phyloP scores from a whole-genome alignment of 805 yeast species.

The Metschnikowia corniflorae region DNA sequence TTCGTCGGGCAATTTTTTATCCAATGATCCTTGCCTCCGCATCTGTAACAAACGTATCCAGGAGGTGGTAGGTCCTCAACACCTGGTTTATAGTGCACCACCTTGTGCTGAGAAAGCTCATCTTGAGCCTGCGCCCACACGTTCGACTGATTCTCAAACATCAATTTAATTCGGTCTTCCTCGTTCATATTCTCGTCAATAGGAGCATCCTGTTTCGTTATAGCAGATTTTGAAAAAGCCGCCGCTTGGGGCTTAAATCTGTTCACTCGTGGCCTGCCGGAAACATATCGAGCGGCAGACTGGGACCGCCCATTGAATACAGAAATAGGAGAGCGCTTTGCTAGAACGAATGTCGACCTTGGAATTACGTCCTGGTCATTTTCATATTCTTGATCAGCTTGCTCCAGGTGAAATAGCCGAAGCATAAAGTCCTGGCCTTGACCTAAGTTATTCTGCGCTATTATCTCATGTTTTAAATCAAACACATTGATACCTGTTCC shows the following conservation, averaged over 20 bases:
- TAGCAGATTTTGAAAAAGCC: constrained; percentile 17
- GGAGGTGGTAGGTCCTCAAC: constrained; percentile 86
- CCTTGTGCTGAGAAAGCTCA: constrained; percentile 79
- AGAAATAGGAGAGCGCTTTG: constrained; percentile 62
- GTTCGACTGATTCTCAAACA: constrained; percentile 90
- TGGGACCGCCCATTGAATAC: constrained; percentile 30
- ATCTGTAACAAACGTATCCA: constrained; percentile 92
- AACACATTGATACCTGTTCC: constrained; percentile 96
- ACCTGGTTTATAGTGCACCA: constrained; percentile 56
- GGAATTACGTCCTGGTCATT: constrained; percentile 93
- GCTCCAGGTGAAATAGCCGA: constrained; percentile 54
- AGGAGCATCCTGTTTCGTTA: constrained; percentile 15
- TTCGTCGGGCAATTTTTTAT: constrained; percentile 94
- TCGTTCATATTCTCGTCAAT: constrained; percentile 55
- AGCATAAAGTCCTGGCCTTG: constrained; percentile 84
- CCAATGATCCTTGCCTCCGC: constrained; percentile 94
- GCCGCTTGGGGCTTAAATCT: constrained; percentile 38
- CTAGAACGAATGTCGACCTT: constrained; percentile 80
- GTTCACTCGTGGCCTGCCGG: constrained; percentile 60
- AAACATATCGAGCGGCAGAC: constrained; percentile 60
- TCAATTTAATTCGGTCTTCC: constrained; percentile 81
- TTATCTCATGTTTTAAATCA: constrained; percentile 89
- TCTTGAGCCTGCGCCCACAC: constrained; percentile 96
- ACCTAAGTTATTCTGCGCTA: constrained; percentile 73
- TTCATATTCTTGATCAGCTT: constrained; percentile 63